phyloP scores from a whole-genome alignment of 495 filamentous ascomycete species.

The Aspergillus leporis region DNA sequence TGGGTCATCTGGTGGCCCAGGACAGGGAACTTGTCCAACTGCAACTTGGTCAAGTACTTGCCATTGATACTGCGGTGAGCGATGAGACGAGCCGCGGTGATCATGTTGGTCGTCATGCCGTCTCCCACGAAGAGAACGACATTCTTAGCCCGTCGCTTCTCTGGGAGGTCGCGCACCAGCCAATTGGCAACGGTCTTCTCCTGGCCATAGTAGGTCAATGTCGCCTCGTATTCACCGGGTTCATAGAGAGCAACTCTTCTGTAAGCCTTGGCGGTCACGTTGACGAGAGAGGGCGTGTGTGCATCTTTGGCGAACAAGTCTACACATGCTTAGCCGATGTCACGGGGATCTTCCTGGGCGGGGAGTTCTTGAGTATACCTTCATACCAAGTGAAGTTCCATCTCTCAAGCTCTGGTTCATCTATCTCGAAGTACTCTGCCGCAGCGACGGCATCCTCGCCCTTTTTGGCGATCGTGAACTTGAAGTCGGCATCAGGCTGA shows the following conservation, averaged over 20 bases:
- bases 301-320: conserved; percentile 71
- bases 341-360: neutral
- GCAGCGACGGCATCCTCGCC: conserved; percentile 47
- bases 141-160: conserved; percentile 71
- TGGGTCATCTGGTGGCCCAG: conserved; percentile 71
- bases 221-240: conserved; percentile 70
- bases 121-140: conserved; percentile 77
- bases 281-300: conserved; percentile 61
- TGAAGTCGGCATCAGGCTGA: conserved; percentile 66
- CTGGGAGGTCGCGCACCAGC: conserved; percentile 65
- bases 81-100: conserved; percentile 68
- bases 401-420: conserved; percentile 62
- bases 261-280: conserved; percentile 70
- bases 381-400: conserved; percentile 76
- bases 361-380: conserved; percentile 31
- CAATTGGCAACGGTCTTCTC: conserved; percentile 66
- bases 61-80: conserved; percentile 75
- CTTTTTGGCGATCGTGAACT: conserved; percentile 65
- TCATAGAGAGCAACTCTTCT: conserved; percentile 65
- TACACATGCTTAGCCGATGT: conserved; percentile 22
- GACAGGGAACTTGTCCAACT: conserved; percentile 71
- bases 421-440: conserved; percentile 58
- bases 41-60: conserved; percentile 65
- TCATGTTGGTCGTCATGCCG: conserved; percentile 82
- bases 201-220: conserved; percentile 65